Base-by-base conservation (phyloP, 306 rosid species). In the Gleditsia sinensis region DNA sequence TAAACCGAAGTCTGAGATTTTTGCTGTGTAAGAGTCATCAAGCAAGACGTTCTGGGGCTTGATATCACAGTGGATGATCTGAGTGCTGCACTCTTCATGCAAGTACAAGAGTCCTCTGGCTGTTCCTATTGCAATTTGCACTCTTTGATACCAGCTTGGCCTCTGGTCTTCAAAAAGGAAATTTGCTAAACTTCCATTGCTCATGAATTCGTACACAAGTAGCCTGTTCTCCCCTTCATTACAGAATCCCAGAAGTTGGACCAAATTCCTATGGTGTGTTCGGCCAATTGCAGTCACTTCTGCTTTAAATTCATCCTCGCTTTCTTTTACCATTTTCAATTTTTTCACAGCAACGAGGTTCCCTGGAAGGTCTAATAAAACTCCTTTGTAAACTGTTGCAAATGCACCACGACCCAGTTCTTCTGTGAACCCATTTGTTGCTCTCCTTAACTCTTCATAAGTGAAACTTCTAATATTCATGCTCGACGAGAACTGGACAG, bases 361-460 rank as follows among this genome's bases (percentile, higher is more conserved):
- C 7, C 23, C 11, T 23, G 28, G 54, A 59, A 48, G 42, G 5
- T 48, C 66, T 11, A 67, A 57, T 21, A 61, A 48, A 19, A 9
- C 3, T 49, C 85, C 82, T 71, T 81, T 76, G 51, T 81, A 81
- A 16, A 81, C 82, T 55, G 57, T 71, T 42, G 71, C 43, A 21
- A 55, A 81, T 65, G 81, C 45, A 0, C 81, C 85, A 13, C 78
- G 64, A 10, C 85, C 85, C 1, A 81, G 0, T 66, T 76, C 72
- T 24, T 81, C 85, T 39, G 25, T 48, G 50, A 81, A 81, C 27
- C 64, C 70, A 7, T n/a, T 13, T 66, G 85, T 81, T 65, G 82
- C 79, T 49, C 76, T 62, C 28, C 42, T 19, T 60, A 60, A 34
- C 3, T 34, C 46, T 17, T 19, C 28, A 19, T 34, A 60, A 4